phyloP scores from a whole-genome alignment of 2,329 filamentous ascomycete species.

The Microdochium paspali region DNA sequence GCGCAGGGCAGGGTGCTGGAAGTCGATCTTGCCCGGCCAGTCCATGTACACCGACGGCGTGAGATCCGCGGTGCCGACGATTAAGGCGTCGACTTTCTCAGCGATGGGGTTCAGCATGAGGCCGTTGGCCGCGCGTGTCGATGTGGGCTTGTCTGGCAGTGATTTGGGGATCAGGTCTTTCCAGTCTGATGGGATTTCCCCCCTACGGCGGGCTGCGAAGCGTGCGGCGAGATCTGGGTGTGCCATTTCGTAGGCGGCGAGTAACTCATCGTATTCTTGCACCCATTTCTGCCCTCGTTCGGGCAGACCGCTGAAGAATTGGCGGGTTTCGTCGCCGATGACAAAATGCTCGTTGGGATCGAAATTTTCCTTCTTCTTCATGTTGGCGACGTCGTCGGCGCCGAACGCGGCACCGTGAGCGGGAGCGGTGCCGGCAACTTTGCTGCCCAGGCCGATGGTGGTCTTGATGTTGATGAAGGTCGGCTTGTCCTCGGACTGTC shows the following conservation, averaged over 20 bases:
- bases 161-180: constrained; percentile 34
- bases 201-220: constrained; percentile 35
- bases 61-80: constrained; percentile 37
- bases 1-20: constrained; percentile 26
- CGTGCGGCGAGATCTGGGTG: constrained; percentile 21
- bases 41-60: constrained; percentile 38
- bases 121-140: constrained; percentile 36
- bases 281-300: constrained; percentile 34
- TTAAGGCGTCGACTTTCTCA: constrained; percentile 25
- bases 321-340: constrained; percentile 32
- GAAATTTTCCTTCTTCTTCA: constrained; percentile 41
- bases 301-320: constrained; percentile 41
- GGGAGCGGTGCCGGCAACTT: constrained; percentile 34
- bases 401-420: constrained; percentile 51
- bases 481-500: constrained; percentile 31
- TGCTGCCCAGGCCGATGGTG: constrained; percentile 42
- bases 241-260: constrained; percentile 26
- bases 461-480: constrained; percentile 49
- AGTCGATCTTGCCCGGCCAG: constrained; percentile 38
- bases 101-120: constrained; percentile 38
- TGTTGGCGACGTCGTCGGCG: constrained; percentile 37
- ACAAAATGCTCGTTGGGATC: constrained; percentile 36
- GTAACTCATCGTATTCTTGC: constrained; percentile 34
- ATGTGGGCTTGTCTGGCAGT: constrained; percentile 38
- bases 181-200: constrained; percentile 39